Evolutionary conservation across 2,329 filamentous ascomycete species (phyloP).

Genomic region (Botrytis medusae): DNA sequence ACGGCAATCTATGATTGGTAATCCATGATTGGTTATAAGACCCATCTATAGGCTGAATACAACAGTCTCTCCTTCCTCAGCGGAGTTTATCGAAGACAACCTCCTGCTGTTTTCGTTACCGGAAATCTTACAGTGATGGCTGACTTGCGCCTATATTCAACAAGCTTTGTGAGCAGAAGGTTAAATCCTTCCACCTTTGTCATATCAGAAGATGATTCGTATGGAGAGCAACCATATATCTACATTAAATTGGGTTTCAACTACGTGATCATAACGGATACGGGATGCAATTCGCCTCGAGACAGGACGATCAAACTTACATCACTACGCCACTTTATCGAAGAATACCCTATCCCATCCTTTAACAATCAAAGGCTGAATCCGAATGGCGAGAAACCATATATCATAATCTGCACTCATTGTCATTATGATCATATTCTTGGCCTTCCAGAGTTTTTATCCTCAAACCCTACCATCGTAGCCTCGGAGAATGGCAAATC

Average conservation of each 20-base stretch:
- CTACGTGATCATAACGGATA: slow-evolving; percentile 46
- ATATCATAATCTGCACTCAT: slow-evolving; percentile 47
- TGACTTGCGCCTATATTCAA: slow-evolving; percentile 13
- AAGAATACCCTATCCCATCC: slow-evolving; percentile 42
- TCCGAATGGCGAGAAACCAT: slow-evolving; percentile 38
- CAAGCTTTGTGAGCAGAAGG: slow-evolving; percentile 41
- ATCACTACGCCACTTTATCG: slow-evolving; percentile 45
- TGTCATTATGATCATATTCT: slow-evolving; percentile 49
- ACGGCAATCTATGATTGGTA: background rate
- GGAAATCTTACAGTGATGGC: background rate
- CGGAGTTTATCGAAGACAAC: background rate
- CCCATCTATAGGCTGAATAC: background rate
- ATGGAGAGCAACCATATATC: slow-evolving; percentile 47
- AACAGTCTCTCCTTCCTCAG: background rate
- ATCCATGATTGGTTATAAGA: no score
- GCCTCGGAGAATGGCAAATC: slow-evolving; percentile 41
- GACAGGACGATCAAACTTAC: slow-evolving; percentile 34
- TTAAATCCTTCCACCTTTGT: slow-evolving; percentile 48
- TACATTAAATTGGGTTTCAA: slow-evolving; percentile 46
- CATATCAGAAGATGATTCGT: slow-evolving; percentile 47
- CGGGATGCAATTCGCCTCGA: slow-evolving; percentile 46
- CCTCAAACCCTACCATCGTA: slow-evolving; percentile 34
- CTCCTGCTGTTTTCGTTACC: background rate
- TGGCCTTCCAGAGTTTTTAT: slow-evolving; percentile 34
- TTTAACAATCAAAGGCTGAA: slow-evolving; percentile 44